Percentiles rank a stretch among this genome's conserved stretches.
Evolutionary conservation across 2,329 filamentous ascomycete species (phyloP).

Genomic region (Aspergillus persii): DNA sequence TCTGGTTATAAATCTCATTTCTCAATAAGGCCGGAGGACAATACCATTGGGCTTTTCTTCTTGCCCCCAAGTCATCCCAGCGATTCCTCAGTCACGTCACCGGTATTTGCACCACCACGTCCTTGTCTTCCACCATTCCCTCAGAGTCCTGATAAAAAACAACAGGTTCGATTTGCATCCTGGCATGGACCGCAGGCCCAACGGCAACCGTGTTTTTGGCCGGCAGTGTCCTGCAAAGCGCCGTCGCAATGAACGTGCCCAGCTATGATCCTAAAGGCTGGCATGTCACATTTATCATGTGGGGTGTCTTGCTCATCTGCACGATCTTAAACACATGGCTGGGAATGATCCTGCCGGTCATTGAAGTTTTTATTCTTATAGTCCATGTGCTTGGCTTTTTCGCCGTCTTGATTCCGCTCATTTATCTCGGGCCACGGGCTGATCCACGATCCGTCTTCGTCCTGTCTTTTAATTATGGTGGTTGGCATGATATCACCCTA

Average conservation of each 20-base stretch:
- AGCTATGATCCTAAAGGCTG: constrained; percentile 41
- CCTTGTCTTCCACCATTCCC: background rate
- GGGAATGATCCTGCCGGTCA: constrained; percentile 42
- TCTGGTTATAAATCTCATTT: constrained; percentile 26
- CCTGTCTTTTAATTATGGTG: constrained; percentile 21
- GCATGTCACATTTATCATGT: constrained; percentile 45
- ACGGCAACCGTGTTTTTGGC: constrained; percentile 5
- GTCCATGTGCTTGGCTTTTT: constrained; percentile 54
- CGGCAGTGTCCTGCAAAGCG: constrained; percentile 3
- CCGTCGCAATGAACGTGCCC: constrained; percentile 16
- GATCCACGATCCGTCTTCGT: constrained; percentile 19
- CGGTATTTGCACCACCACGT: constrained; percentile 13
- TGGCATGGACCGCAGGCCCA: background rate
- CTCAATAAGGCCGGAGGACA: constrained; percentile 29
- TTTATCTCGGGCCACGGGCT: constrained; percentile 40
- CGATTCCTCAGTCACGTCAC: constrained; percentile 40
- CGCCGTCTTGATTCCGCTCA: constrained; percentile 50
- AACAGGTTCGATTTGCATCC: background rate
- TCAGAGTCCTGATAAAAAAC: background rate
- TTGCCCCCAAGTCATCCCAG: constrained; percentile 34
- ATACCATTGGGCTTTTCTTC: constrained; percentile 41
- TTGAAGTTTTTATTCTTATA: constrained; percentile 50
- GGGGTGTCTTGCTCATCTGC: constrained; percentile 39
- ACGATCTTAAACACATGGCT: constrained; percentile 42
- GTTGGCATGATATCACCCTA: constrained; percentile 20